Evolutionary conservation across 345 rosid genomes (phyloP).

Genomic region (Rhizophora mangle): DNA sequence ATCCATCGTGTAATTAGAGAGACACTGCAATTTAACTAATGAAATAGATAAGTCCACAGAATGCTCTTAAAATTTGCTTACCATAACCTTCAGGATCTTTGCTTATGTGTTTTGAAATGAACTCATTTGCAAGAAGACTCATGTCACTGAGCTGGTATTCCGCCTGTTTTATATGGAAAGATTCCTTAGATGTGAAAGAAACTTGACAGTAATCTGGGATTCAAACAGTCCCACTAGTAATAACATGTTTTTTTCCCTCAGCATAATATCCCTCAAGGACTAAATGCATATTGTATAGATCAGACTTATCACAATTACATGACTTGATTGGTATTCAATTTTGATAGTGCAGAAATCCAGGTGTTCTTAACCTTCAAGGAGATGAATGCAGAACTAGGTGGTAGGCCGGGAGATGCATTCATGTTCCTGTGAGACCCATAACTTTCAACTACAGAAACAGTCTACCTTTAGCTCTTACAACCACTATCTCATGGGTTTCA

Average conservation of each 20-base stretch:
- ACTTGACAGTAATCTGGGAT: background rate
- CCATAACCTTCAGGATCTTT: conserved; percentile 94
- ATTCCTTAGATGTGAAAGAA: background rate
- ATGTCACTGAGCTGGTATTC: conserved; percentile 89
- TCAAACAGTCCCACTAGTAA: background rate
- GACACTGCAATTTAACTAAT: background rate
- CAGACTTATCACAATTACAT: background rate
- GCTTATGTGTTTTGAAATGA: conserved; percentile 66
- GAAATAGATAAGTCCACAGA: background rate
- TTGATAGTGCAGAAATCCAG: background rate
- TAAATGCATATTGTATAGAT: no score
- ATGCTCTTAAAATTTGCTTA: conserved; percentile 31
- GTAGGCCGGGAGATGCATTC: no score
- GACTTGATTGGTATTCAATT: background rate
- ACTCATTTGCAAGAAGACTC: conserved; percentile 89
- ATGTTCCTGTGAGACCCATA: no score
- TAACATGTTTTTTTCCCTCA: no score
- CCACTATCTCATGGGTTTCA: no score
- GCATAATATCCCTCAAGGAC: no score
- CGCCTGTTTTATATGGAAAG: conserved; percentile 43
- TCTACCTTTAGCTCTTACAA: no score
- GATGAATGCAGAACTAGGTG: no score
- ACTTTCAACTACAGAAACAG: no score
- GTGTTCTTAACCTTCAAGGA: no score
- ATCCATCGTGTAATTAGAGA: background rate